Evolutionary conservation across 1,284 basidiomycete genomes (phyloP).

Genomic region (Golubevia pallescens): DNA sequence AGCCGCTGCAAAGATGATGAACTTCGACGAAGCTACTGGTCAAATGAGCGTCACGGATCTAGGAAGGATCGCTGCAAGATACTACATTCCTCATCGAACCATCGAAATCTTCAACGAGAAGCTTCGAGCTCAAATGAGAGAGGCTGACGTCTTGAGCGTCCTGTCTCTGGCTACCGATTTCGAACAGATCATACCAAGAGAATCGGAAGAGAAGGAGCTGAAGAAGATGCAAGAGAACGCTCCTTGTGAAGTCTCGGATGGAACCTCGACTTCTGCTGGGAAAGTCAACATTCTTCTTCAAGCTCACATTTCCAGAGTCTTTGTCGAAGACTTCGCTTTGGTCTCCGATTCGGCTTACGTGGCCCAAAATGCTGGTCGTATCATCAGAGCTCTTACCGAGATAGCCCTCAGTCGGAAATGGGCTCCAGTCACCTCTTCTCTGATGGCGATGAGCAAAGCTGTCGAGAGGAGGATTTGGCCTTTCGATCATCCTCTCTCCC

Average conservation of each 20-base stretch:
- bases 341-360: slow-evolving; percentile 93
- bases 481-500: slow-evolving; percentile 82
- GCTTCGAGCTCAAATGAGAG: slow-evolving; percentile 85
- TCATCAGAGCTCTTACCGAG: slow-evolving; percentile 89
- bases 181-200: slow-evolving; percentile 90
- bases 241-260: slow-evolving; percentile 69
- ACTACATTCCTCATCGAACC: slow-evolving; percentile 87
- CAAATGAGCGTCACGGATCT: slow-evolving; percentile 81
- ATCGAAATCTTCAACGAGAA: slow-evolving; percentile 87
- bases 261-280: slow-evolving; percentile 77
- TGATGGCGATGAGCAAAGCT: slow-evolving; percentile 87
- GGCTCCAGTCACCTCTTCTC: slow-evolving; percentile 79
- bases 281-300: slow-evolving; percentile 98
- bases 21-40: slow-evolving; percentile 73
- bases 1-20: slow-evolving; percentile 81
- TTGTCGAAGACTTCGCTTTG: slow-evolving; percentile 91
- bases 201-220: slow-evolving; percentile 86
- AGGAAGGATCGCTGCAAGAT: slow-evolving; percentile 92
- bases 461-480: slow-evolving; percentile 83
- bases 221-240: slow-evolving; percentile 73
- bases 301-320: slow-evolving; percentile 80
- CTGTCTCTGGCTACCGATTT: slow-evolving; percentile 94
- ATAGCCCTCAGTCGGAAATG: slow-evolving; percentile 90
- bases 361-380: slow-evolving; percentile 83
- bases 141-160: slow-evolving; percentile 88